phyloP scores from a whole-genome alignment of 2,329 filamentous ascomycete genomes.

The Colletotrichum scovillei region DNA sequence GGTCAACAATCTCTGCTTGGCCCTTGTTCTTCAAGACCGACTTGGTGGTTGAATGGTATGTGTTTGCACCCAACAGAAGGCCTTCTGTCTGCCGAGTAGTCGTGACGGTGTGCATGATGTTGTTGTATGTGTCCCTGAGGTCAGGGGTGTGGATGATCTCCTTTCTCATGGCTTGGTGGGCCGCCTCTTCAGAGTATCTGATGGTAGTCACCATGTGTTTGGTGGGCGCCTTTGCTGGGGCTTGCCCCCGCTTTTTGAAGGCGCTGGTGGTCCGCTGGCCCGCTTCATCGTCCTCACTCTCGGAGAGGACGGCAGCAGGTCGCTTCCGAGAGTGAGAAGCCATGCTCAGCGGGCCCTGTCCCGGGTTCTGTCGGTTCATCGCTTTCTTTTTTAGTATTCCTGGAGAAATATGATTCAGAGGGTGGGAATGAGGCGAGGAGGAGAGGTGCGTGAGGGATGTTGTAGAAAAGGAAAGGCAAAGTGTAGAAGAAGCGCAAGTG shows the following conservation, averaged over 20 bases:
- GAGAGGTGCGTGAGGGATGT: too few species aligned
- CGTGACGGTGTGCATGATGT: neutral
- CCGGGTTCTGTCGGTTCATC: neutral
- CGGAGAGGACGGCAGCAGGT: neutral
- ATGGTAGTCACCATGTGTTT: neutral
- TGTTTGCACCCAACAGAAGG: constrained; percentile 1
- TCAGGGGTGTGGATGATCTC: constrained; percentile 17
- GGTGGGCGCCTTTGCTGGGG: neutral
- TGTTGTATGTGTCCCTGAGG: neutral
- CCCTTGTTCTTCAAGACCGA: neutral
- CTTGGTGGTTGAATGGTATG: constrained; percentile 1
- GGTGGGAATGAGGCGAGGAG: neutral
- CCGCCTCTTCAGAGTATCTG: neutral
- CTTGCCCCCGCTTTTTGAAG: neutral
- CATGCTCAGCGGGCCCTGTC: neutral
- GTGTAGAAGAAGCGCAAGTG: neutral
- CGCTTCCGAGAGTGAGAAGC: neutral
- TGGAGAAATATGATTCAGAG: neutral
- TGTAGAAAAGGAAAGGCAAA: too few species aligned
- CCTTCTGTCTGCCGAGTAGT: neutral
- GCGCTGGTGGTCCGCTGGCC: neutral
- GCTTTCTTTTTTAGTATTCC: neutral
- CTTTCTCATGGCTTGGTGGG: constrained; percentile 4
- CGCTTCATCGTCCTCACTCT: neutral
- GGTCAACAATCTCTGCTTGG: neutral